Conservation (phyloP, 768 basidiomycete genomes). For the Pulveroboletus sp. region DNA sequence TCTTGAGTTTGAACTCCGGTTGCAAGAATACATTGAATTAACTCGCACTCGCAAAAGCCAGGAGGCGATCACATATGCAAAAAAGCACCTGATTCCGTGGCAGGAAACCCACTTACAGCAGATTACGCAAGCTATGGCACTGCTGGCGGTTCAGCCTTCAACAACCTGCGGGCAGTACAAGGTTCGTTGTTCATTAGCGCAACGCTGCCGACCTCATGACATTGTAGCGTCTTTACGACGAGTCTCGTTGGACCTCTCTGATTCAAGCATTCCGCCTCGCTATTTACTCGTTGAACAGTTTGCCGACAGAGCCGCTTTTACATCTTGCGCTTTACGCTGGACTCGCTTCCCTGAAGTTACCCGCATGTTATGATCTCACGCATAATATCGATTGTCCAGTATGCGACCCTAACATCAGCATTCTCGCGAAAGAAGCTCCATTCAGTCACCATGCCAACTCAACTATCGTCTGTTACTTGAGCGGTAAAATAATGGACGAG, state of each 20-base stretch:
- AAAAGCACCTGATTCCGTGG: slow-evolving; percentile 81
- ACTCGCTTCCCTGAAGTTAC: slow-evolving; percentile 84
- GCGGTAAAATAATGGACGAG: slow-evolving; percentile 92
- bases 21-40: slow-evolving; percentile 96
- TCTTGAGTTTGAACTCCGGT: slow-evolving; percentile 91
- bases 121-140: slow-evolving; percentile 70
- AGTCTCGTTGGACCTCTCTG: slow-evolving; percentile 71
- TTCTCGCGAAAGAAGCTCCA: slow-evolving; percentile 83
- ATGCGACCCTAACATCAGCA: slow-evolving; percentile 75
- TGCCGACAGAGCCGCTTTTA: slow-evolving; percentile 85
- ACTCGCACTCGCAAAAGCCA: slow-evolving; percentile 58
- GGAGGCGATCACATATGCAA: slow-evolving; percentile 83
- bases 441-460: slow-evolving; percentile 94
- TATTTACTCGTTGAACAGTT: slow-evolving; percentile 82
- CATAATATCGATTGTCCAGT: slow-evolving; percentile 89
- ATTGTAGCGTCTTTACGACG: slow-evolving; percentile 77
- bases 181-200: slow-evolving; percentile 39
- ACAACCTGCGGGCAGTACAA: slow-evolving; percentile 80
- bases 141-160: slow-evolving; percentile 72
- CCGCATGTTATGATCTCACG: slow-evolving; percentile 69
- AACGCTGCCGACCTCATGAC: slow-evolving; percentile 10
- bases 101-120: slow-evolving; percentile 76
- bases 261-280: slow-evolving; percentile 79
- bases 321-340: slow-evolving; percentile 90
- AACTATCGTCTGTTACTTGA: slow-evolving; percentile 89